These are phyloP conservation scores for Metschnikowia amazonensis DNA, from an alignment of 805 yeast species.

Conservation along the genomic window DNA sequence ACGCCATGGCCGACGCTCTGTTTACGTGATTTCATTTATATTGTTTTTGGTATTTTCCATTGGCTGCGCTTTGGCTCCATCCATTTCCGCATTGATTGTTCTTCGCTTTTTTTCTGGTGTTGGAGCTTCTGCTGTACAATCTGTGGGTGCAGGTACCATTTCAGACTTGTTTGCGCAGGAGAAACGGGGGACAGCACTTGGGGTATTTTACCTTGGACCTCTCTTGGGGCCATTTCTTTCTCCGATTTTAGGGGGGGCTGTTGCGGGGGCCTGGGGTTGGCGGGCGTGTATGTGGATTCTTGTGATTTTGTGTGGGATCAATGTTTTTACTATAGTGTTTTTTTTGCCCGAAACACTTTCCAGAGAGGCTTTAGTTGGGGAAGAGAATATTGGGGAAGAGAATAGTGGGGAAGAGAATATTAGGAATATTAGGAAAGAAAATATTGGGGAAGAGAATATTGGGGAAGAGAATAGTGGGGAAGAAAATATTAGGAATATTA, in stretches of 20 bases:
- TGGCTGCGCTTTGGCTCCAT: conserved; percentile 66
- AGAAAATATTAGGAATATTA: too few species aligned
- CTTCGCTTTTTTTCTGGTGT: conserved; percentile 75
- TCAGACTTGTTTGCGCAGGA: conserved; percentile 66
- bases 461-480: too few species aligned
- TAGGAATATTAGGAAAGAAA: too few species aligned
- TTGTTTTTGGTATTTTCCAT: conserved; percentile 63
- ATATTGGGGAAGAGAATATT: too few species aligned
- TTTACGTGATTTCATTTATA: conserved; percentile 65
- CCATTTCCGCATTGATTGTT: conserved; percentile 58
- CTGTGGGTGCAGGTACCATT: conserved; percentile 87
- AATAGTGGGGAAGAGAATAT: too few species aligned
- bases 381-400: too few species aligned
- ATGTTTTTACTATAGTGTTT: conserved; percentile 47
- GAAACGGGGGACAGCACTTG: conserved; percentile 76
- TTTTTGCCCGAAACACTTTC: conserved; percentile 79
- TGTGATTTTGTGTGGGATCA: conserved; percentile 60
- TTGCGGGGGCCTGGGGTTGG: conserved; percentile 76
- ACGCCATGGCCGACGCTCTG: conserved; percentile 66
- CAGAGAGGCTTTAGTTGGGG: conserved; percentile 44
- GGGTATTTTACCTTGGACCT: conserved; percentile 76
- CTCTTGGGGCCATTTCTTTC: conserved; percentile 76
- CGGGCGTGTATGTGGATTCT: conserved; percentile 85
- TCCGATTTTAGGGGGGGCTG: conserved; percentile 75
- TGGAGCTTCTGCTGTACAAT: conserved; percentile 74